A percentile compares a stretch with the other conserved stretches of the same genome.
Evolutionary conservation across 306 rosid genomes (phyloP).

Genomic region (Quercus mongolica): DNA sequence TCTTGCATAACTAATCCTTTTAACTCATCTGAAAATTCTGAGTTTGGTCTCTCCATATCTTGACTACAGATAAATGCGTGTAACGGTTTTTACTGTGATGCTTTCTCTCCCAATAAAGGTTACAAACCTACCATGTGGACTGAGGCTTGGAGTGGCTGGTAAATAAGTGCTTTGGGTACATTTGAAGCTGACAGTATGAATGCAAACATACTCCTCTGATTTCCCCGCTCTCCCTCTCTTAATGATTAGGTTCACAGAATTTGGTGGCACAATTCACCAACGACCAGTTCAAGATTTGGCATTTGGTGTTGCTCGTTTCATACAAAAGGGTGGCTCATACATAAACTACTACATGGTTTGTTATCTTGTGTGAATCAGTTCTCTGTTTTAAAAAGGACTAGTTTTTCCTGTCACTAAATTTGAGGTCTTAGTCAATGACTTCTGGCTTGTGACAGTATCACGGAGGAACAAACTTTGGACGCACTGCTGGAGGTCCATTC

Average conservation of each 20-base stretch:
- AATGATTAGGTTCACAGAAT: constrained; percentile 74
- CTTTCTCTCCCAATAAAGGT: constrained; percentile 87
- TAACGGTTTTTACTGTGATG: constrained; percentile 90
- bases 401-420: constrained; percentile 6
- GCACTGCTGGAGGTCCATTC: constrained; percentile 98
- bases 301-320: constrained; percentile 88
- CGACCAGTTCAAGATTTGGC: constrained; percentile 96
- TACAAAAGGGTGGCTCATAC: constrained; percentile 80
- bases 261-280: constrained; percentile 69
- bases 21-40: neutral
- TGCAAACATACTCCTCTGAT: constrained; percentile 10
- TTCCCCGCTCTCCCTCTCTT: neutral
- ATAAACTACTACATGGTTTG: constrained; percentile 94
- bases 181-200: constrained; percentile 7
- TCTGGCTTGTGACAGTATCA: constrained; percentile 63
- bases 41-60: constrained; percentile 12
- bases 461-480: constrained; percentile 98
- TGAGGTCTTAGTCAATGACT: constrained; percentile 13
- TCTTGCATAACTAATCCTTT: neutral
- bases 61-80: constrained; percentile 75
- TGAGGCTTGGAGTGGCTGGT: constrained; percentile 99
- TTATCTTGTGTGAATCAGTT: constrained; percentile 22
- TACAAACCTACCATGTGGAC: constrained; percentile 94
- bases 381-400: neutral
- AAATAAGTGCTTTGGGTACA: constrained; percentile 18